A percentile compares a stretch with the other conserved stretches of the same genome.
Conservation (phyloP, 2,329 filamentous ascomycete genomes). For the Phialophora tarda region DNA sequence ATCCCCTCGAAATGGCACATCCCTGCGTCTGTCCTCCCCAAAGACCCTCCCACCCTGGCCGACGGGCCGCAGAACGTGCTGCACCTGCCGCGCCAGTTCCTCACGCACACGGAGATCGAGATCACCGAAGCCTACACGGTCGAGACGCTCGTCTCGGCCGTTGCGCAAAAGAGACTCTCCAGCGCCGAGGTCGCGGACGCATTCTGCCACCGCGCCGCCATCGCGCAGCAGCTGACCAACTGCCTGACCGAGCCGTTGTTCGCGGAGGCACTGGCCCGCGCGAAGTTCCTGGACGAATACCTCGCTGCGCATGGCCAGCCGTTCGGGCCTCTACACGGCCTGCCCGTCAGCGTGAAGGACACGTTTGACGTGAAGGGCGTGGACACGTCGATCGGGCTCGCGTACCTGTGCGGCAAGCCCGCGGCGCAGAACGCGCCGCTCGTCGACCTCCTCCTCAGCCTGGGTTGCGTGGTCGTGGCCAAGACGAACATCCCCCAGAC, state of each 20-base stretch:
- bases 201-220: conserved; percentile 57
- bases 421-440: conserved; percentile 62
- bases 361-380: conserved; percentile 52
- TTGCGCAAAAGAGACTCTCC: conserved; percentile 45
- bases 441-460: conserved; percentile 62
- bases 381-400: conserved; percentile 63
- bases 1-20: conserved; percentile 51
- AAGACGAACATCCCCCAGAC: conserved; percentile 73
- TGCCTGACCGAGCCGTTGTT: conserved; percentile 51
- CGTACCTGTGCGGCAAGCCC: conserved; percentile 65
- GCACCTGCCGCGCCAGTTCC: conserved; percentile 57
- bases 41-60: conserved; percentile 32
- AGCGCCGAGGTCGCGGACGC: conserved; percentile 57
- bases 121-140: conserved; percentile 63
- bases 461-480: conserved; percentile 70
- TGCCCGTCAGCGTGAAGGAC: conserved; percentile 48
- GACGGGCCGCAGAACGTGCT: conserved; percentile 47
- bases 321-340: conserved; percentile 48
- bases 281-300: conserved; percentile 47
- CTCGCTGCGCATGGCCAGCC: conserved; percentile 41
- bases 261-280: conserved; percentile 45
- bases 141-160: conserved; percentile 45
- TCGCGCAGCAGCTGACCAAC: conserved; percentile 43
- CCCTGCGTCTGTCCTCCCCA: conserved; percentile 38
- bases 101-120: conserved; percentile 59